These are phyloP conservation scores for Cyclotella cryptica DNA, from an alignment of 108 stramenopile genomes.

Conservation along the genomic window DNA sequence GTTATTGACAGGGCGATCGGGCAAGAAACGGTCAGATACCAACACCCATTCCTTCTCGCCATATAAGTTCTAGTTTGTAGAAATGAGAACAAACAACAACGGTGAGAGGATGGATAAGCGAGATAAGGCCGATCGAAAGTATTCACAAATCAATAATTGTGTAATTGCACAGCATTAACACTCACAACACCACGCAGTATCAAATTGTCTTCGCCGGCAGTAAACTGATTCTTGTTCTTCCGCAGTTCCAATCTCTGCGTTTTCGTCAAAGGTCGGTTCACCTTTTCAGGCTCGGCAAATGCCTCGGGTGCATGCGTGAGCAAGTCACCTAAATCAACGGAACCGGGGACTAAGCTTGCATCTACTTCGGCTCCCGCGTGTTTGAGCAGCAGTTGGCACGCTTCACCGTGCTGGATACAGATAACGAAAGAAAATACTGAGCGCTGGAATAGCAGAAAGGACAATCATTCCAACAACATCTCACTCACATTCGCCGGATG, in stretches of 20 bases:
- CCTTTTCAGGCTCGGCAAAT: slow-evolving; percentile 54
- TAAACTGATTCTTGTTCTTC: slow-evolving; percentile 75
- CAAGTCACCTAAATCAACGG: slow-evolving; percentile 56
- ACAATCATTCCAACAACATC: background rate
- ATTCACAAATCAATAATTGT: background rate
- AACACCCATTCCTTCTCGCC: slow-evolving; percentile 92
- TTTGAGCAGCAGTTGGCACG: slow-evolving; percentile 70
- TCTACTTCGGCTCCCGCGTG: slow-evolving; percentile 70
- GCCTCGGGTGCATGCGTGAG: slow-evolving; percentile 69
- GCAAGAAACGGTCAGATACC: slow-evolving; percentile 84
- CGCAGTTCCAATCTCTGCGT: slow-evolving; percentile 62
- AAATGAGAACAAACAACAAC: background rate
- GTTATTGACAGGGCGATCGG: slow-evolving; percentile 75
- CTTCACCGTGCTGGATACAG: slow-evolving; percentile 58
- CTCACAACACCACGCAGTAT: slow-evolving; percentile 60
- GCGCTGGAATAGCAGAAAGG: background rate
- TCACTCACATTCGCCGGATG: slow-evolving; percentile 29
- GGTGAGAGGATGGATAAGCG: background rate
- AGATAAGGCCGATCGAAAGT: background rate
- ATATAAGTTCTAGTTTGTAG: slow-evolving; percentile 65
- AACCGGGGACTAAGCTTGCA: slow-evolving; percentile 57
- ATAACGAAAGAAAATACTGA: no score
- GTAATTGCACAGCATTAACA: background rate
- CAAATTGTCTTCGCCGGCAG: slow-evolving; percentile 82
- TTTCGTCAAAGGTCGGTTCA: slow-evolving; percentile 56